phyloP scores from a whole-genome alignment of 2,329 filamentous ascomycete genomes.

The Alternaria tenuissima region DNA sequence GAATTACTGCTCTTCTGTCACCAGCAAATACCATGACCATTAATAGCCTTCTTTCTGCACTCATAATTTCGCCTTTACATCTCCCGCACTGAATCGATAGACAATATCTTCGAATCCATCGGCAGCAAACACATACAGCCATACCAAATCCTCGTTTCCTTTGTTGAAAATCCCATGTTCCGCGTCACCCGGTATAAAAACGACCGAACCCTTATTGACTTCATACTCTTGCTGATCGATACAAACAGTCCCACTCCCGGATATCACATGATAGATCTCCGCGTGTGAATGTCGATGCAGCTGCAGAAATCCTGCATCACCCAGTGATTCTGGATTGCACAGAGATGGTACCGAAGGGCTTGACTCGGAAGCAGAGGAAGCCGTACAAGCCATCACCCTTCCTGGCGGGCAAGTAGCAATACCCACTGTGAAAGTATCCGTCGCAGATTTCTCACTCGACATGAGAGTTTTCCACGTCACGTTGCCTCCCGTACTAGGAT shows the following conservation, averaged over 20 bases:
- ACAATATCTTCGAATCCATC: constrained; percentile 50
- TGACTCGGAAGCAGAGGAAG: background rate
- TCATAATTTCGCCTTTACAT: background rate
- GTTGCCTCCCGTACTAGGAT: constrained; percentile 23
- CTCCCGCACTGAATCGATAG: constrained; percentile 45
- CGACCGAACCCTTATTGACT: constrained; percentile 46
- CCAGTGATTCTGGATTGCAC: constrained; percentile 33
- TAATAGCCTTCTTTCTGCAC: background rate
- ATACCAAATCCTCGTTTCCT: constrained; percentile 42
- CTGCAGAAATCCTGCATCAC: constrained; percentile 35
- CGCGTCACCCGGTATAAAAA: constrained; percentile 56
- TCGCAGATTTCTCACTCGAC: constrained; percentile 45
- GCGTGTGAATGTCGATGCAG: constrained; percentile 54
- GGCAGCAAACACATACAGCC: constrained; percentile 55
- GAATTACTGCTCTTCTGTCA: background rate
- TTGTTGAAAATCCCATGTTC: constrained; percentile 51
- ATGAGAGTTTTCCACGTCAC: constrained; percentile 55
- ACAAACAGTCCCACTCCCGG: constrained; percentile 48
- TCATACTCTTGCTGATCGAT: constrained; percentile 49
- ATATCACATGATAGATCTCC: constrained; percentile 55
- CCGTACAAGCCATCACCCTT: background rate
- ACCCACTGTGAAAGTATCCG: constrained; percentile 50
- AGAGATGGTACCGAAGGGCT: background rate
- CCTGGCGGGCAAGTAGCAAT: constrained; percentile 43
- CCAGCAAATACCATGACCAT: background rate